Base-by-base conservation (phyloP, 495 filamentous ascomycete genomes). In the Tuber magnatum region DNA sequence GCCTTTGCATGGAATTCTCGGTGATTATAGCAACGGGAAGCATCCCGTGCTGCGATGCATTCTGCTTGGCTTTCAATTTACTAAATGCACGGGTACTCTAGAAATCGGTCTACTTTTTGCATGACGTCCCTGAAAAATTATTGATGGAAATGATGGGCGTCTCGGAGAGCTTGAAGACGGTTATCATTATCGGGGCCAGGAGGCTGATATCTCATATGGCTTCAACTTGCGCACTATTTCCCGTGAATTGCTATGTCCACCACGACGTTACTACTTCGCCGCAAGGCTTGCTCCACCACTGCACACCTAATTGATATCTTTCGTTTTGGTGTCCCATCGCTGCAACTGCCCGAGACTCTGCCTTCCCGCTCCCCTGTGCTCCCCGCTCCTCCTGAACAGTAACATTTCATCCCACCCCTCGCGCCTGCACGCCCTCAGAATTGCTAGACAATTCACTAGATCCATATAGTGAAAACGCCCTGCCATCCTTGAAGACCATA, bases 391-490 rank as follows among this genome's bases (percentile, higher is more conserved):
- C 51, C 42, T 43, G 71, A 77, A 48, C 70, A 78, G 72, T 78
- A 72, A 42, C 70, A 79, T 79, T 79, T 79, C 77, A 79, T 79
- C 77, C 76, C 77, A 79, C 77, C 72, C 46, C 71, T 70, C 72
- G 41, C 69, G 72, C 72, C 72, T 43, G 70, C 74, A 73, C 76
- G 41, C 68, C 68, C 69, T 51, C 69, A 68, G 73, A 71, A 74
- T 77, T 77, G 72, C 77, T 73, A 75, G 72, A 79, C 76, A 70
- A 24, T 79, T 79, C 14, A 20, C 28, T 65, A 8, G 56, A 65
- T 35, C 4, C 12, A 65, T 35, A 65, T 65, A 12, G 56, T 32
- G 28, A 65, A 65, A 65, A 65, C 12, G 12, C 28, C 56, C 28
- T 18, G 28, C 56, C 14, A 65, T 65, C 56, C 28, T 65, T 65